Base-by-base conservation (phyloP, 2,329 filamentous ascomycete genomes). In the Lecanicillium sp. region DNA sequence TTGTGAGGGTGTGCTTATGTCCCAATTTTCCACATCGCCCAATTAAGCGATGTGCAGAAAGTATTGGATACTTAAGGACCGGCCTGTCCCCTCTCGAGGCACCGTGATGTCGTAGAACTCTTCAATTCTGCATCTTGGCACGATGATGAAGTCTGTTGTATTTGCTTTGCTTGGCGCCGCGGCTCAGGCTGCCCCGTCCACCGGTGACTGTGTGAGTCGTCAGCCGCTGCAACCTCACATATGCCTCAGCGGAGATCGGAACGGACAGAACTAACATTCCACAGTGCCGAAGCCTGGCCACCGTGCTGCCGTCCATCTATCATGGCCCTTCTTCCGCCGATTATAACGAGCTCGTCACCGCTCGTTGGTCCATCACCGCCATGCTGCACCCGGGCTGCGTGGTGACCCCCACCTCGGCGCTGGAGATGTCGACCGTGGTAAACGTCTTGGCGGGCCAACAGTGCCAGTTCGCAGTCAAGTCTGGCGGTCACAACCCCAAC, bases 401-500 rank as follows among this genome's bases (percentile, higher is more conserved):
- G n/a, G 38, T 45, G 15, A 46, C 43, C 14, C 48, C 48, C 2
- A 7, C 5, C 7, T 50, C 43, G 8, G 30, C 48, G 21, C 9
- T 17, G 1, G 42, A 50, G 19, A 41, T 50, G 30, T 46, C 42
- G 23, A 3, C 39, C 11, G 48, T 50, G 20, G 44, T 57, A 33
- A 43, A 46, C 17, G 14, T 48, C 12, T 40, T 57, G 20, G 20
- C 49, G 10, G 15, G 19, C 3, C 26, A 42, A 10, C 30, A 50
- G 42, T 57, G 51, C 48, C 54, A 51, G 2, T 78, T 78, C 58
- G 68, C 73, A 2, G 65, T 73, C 44, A 71, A 71, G 29, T 63
- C 66, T 47, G 73, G 74, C 15, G 74, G 75, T 2, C 74, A 78
- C 58, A 67, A 67, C 5, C 63, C 68, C 8, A 72, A 71, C 51